Percentiles rank a stretch among this genome's conserved stretches.
phyloP scores from a whole-genome alignment of 1,284 basidiomycete species.

The Apiotrichum domesticum region DNA sequence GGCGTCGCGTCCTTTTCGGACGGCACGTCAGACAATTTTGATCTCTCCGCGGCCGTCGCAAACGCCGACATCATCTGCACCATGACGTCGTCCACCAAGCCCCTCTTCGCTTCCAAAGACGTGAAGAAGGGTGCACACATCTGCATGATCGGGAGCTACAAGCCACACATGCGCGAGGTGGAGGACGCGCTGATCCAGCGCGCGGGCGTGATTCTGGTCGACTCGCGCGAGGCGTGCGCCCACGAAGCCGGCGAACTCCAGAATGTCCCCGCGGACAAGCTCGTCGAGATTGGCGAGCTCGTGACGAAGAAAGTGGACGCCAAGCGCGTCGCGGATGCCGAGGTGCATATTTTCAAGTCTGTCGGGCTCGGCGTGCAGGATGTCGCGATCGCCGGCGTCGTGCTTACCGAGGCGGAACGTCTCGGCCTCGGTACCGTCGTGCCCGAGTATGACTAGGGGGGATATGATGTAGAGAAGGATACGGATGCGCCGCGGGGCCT shows the following conservation, averaged over 20 bases:
- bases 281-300: slow-evolving; percentile 13
- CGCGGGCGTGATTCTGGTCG: slow-evolving; percentile 58
- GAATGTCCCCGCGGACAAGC: slow-evolving; percentile 5
- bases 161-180: slow-evolving; percentile 69
- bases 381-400: slow-evolving; percentile 43
- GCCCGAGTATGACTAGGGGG: slow-evolving; percentile 32
- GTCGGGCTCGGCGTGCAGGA: slow-evolving; percentile 48
- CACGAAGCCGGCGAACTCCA: slow-evolving; percentile 71
- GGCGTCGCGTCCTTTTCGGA: slow-evolving; percentile 21
- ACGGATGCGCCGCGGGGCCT: neutral
- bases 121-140: slow-evolving; percentile 57
- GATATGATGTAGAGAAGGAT: neutral
- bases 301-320: neutral
- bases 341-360: slow-evolving; percentile 44
- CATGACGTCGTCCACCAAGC: slow-evolving; percentile 65
- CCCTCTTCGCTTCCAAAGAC: slow-evolving; percentile 59
- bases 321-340: slow-evolving; percentile 8
- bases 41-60: slow-evolving; percentile 24
- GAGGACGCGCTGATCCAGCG: slow-evolving; percentile 56
- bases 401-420: slow-evolving; percentile 35
- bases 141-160: slow-evolving; percentile 68
- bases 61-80: slow-evolving; percentile 50
- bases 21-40: slow-evolving; percentile 2
- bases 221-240: slow-evolving; percentile 62
- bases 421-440: slow-evolving; percentile 33